phyloP scores from a whole-genome alignment of 805 yeast species.

The Clavispora phyllophila region DNA sequence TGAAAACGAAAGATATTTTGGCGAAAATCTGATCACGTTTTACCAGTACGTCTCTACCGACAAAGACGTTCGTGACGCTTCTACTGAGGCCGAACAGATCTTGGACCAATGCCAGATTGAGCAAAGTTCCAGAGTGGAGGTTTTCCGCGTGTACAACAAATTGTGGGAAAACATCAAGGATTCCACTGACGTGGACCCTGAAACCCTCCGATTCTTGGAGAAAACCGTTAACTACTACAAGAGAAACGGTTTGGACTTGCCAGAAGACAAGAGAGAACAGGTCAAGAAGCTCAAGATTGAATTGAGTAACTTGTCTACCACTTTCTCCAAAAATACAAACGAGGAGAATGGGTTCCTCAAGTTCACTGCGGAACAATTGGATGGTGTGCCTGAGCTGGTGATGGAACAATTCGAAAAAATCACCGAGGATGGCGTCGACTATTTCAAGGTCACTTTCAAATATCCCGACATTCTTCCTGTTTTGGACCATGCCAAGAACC shows the following conservation, averaged over 20 bases:
- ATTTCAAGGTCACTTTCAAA: slow-evolving; percentile 66
- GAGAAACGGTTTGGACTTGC: slow-evolving; percentile 65
- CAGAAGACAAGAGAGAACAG: slow-evolving; percentile 48
- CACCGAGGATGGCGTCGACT: slow-evolving; percentile 36
- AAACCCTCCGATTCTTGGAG: slow-evolving; percentile 51
- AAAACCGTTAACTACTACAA: slow-evolving; percentile 54
- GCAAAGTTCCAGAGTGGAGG: slow-evolving; percentile 57
- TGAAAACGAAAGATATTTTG: slow-evolving; percentile 45
- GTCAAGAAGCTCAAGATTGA: slow-evolving; percentile 56
- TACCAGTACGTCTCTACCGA: slow-evolving; percentile 67
- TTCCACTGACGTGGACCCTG: slow-evolving; percentile 38
- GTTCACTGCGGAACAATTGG: slow-evolving; percentile 61
- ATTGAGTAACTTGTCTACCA: slow-evolving; percentile 51
- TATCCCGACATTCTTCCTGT: slow-evolving; percentile 78
- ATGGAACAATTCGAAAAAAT: slow-evolving; percentile 52
- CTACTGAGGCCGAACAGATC: slow-evolving; percentile 56
- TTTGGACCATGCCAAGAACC: slow-evolving; percentile 61
- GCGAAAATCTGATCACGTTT: slow-evolving; percentile 53
- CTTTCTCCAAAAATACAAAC: slow-evolving; percentile 61
- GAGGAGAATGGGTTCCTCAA: slow-evolving; percentile 60
- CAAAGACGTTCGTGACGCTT: slow-evolving; percentile 66
- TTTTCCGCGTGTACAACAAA: slow-evolving; percentile 53
- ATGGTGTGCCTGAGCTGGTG: slow-evolving; percentile 68
- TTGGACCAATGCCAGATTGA: slow-evolving; percentile 59
- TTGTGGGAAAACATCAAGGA: slow-evolving; percentile 38